Evolutionary conservation across 306 rosid genomes (phyloP).

Genomic region (Acacia confusa): DNA sequence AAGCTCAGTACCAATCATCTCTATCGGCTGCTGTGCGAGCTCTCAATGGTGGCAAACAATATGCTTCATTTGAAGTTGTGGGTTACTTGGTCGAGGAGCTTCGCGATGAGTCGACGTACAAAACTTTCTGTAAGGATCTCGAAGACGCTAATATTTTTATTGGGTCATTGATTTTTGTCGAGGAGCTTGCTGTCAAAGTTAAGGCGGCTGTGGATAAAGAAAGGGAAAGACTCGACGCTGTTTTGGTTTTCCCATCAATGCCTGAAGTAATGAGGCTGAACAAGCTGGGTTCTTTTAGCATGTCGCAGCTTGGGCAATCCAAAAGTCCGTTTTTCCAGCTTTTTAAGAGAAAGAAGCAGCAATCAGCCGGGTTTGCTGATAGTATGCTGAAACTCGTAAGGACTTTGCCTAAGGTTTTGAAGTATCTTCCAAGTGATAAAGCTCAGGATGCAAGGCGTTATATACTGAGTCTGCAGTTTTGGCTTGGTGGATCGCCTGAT

Average conservation of each 20-base stretch:
- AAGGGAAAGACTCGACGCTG: constrained; percentile 90
- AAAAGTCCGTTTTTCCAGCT: constrained; percentile 91
- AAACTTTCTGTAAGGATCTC: constrained; percentile 72
- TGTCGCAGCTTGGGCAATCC: constrained; percentile 93
- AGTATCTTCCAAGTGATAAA: constrained; percentile 94
- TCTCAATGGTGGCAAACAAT: constrained; percentile 48
- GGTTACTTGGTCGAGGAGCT: constrained; percentile 98
- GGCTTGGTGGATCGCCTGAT: constrained; percentile 99
- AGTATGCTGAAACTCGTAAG: constrained; percentile 97
- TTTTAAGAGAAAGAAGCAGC: constrained; percentile 80
- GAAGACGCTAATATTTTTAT: constrained; percentile 90
- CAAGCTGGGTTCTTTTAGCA: constrained; percentile 86
- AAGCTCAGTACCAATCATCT: constrained; percentile 97
- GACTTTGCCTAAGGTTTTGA: constrained; percentile 90
- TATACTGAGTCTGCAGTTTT: constrained; percentile 85
- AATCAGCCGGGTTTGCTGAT: constrained; percentile 89
- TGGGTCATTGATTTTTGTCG: constrained; percentile 92
- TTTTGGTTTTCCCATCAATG: constrained; percentile 96
- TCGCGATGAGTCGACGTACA: constrained; percentile 53
- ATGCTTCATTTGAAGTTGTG: constrained; percentile 79
- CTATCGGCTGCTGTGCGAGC: constrained; percentile 77
- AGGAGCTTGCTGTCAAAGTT: constrained; percentile 88
- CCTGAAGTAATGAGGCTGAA: constrained; percentile 97
- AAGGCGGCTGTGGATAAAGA: constrained; percentile 87
- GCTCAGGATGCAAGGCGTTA: constrained; percentile 97